Evolutionary conservation across 2,329 filamentous ascomycete species (phyloP).

Genomic region (Dactylonectria macrodidyma): DNA sequence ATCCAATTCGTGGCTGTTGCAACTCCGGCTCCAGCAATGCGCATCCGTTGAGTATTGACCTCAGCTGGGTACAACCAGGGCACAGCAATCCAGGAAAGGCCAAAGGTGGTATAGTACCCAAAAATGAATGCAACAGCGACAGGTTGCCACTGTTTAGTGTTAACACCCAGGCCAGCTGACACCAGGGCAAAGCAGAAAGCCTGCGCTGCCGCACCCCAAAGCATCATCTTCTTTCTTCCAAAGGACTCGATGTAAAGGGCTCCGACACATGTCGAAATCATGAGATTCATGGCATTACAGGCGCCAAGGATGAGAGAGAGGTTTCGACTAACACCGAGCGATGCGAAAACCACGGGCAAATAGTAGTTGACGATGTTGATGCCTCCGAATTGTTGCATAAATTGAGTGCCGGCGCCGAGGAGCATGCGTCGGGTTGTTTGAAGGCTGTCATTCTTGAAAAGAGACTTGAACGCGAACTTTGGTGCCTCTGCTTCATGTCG

Average conservation of each 20-base stretch:
- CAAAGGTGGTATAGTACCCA: slow-evolving; percentile 38
- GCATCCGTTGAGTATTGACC: slow-evolving; percentile 53
- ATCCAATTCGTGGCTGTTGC: slow-evolving; percentile 42
- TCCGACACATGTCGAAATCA: slow-evolving; percentile 25
- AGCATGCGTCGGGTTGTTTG: slow-evolving; percentile 30
- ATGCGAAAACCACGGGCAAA: slow-evolving; percentile 58
- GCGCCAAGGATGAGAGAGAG: slow-evolving; percentile 62
- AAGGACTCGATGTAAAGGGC: too few species aligned
- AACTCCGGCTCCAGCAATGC: slow-evolving; percentile 46
- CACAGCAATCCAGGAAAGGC: slow-evolving; percentile 38
- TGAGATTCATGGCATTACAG: slow-evolving; percentile 53
- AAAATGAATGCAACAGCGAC: slow-evolving; percentile 37
- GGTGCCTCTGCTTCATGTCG: slow-evolving; percentile 9
- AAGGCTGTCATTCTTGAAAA: slow-evolving; percentile 24
- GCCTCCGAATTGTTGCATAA: slow-evolving; percentile 35
- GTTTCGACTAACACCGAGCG: too few species aligned
- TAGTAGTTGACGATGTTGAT: slow-evolving; percentile 41
- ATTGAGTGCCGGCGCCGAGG: slow-evolving; percentile 29
- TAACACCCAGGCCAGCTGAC: too few species aligned
- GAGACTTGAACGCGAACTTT: slow-evolving; percentile 9
- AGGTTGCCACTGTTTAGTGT: slow-evolving; percentile 19
- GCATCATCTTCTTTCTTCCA: too few species aligned
- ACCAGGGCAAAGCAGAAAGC: too few species aligned
- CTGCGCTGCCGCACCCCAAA: too few species aligned
- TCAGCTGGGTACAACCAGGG: slow-evolving; percentile 53